phyloP scores from a whole-genome alignment of 805 yeast genomes.

The Nakazawaea populi region DNA sequence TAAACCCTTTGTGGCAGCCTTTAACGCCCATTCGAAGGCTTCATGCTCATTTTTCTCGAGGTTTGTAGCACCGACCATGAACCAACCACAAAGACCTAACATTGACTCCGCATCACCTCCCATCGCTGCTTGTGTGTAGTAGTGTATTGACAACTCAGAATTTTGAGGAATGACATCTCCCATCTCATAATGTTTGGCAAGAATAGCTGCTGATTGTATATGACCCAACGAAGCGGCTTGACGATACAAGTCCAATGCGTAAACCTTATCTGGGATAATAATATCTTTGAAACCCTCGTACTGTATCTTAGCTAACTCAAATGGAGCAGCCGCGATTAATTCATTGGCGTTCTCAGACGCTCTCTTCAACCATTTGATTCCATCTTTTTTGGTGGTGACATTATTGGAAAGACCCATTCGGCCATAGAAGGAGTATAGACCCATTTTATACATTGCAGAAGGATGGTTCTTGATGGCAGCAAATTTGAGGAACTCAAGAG shows the following conservation, averaged over 20 bases:
- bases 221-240: constrained; percentile 89
- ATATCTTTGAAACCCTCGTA: constrained; percentile 82
- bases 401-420: constrained; percentile 75
- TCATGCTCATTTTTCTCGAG: constrained; percentile 74
- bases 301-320: constrained; percentile 81
- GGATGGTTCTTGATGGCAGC: constrained; percentile 93
- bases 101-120: constrained; percentile 86
- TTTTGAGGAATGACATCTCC: constrained; percentile 77
- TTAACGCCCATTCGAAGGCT: constrained; percentile 91
- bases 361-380: constrained; percentile 88
- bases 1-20: constrained; percentile 71
- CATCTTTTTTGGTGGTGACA: constrained; percentile 69
- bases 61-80: constrained; percentile 87
- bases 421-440: constrained; percentile 78
- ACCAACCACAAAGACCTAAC: constrained; percentile 97
- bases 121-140: constrained; percentile 85
- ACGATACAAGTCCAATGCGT: constrained; percentile 80
- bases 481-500: constrained; percentile 72
- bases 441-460: constrained; percentile 93
- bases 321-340: constrained; percentile 88
- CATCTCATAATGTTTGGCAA: constrained; percentile 81
- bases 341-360: constrained; percentile 83
- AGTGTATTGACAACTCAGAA: constrained; percentile 80
- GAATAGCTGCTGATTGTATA: constrained; percentile 66
- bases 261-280: constrained; percentile 73